Percentiles rank a stretch among this genome's conserved stretches.
Evolutionary conservation across 208 protist genomes (phyloP).

Genomic region (Trichomonas vaginalis): DNA sequence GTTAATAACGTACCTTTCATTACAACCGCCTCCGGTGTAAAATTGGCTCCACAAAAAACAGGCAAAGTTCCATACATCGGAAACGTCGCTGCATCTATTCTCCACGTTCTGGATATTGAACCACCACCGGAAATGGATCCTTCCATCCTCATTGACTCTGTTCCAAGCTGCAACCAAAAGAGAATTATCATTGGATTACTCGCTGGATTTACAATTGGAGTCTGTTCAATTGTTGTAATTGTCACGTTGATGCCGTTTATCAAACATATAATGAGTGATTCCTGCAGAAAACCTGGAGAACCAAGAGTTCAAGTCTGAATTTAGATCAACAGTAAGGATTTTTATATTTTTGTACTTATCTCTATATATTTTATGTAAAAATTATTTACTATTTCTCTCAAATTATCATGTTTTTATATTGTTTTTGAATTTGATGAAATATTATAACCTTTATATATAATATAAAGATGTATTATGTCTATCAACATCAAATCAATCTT

Average conservation of each 20-base stretch:
- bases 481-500: too few species aligned
- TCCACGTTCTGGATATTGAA: background rate
- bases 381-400: too few species aligned
- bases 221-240: background rate
- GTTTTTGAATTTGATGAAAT: too few species aligned
- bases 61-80: background rate
- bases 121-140: background rate
- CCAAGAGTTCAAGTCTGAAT: background rate
- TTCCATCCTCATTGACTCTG: background rate
- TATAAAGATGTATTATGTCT: too few species aligned
- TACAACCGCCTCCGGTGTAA: background rate
- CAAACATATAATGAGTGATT: background rate
- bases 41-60: background rate
- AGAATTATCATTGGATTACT: background rate
- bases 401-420: too few species aligned
- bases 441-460: too few species aligned
- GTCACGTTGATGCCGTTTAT: background rate
- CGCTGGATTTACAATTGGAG: background rate
- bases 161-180: too few species aligned
- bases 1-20: slow-evolving; percentile 2
- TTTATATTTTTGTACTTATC: too few species aligned
- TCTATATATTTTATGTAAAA: too few species aligned
- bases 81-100: background rate
- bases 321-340: too few species aligned
- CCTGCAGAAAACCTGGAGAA: background rate